A percentile compares a stretch with the other conserved stretches of the same genome.
These are phyloP conservation scores for Holtermannia corniformis DNA, from an alignment of 768 basidiomycete genomes.

Conservation along the genomic window DNA sequence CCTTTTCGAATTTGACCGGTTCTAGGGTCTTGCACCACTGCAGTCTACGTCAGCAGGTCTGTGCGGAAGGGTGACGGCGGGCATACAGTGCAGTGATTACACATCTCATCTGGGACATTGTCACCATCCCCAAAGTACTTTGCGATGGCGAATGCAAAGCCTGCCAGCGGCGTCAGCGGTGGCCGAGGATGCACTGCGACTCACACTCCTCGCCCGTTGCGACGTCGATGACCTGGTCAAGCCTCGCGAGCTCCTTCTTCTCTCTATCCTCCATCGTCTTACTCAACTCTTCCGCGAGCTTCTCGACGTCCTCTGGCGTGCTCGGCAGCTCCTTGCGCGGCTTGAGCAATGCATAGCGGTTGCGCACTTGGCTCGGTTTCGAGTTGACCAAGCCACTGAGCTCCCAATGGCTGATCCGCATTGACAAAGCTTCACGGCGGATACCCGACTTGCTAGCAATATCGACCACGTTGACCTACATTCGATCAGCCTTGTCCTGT, in stretches of 20 bases:
- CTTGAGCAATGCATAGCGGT: constrained; percentile 42
- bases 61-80: too few species aligned
- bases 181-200: not conserved
- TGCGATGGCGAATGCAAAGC: constrained; percentile 45
- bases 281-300: constrained; percentile 21
- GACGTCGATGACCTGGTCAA: constrained; percentile 44
- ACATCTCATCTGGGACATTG: constrained; percentile 44
- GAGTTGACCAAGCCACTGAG: constrained; percentile 36
- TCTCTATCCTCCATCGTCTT: constrained; percentile 44
- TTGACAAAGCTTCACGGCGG: constrained; percentile 41
- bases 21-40: not conserved
- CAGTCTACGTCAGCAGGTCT: not conserved
- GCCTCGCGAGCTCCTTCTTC: constrained; percentile 44
- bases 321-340: constrained; percentile 36
- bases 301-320: constrained; percentile 36
- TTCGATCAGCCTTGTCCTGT: not conserved
- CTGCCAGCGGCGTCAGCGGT: constrained; percentile 23
- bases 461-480: constrained; percentile 43
- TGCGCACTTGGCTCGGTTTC: constrained; percentile 45
- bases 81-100: constrained; percentile 43
- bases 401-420: constrained; percentile 45
- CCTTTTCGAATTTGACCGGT: not conserved
- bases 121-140: constrained; percentile 46
- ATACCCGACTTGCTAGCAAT: constrained; percentile 33
- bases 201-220: constrained; percentile 44